These are phyloP conservation scores for Boletus rubescentipes DNA, from an alignment of 768 basidiomycete genomes.

Conservation along the genomic window DNA sequence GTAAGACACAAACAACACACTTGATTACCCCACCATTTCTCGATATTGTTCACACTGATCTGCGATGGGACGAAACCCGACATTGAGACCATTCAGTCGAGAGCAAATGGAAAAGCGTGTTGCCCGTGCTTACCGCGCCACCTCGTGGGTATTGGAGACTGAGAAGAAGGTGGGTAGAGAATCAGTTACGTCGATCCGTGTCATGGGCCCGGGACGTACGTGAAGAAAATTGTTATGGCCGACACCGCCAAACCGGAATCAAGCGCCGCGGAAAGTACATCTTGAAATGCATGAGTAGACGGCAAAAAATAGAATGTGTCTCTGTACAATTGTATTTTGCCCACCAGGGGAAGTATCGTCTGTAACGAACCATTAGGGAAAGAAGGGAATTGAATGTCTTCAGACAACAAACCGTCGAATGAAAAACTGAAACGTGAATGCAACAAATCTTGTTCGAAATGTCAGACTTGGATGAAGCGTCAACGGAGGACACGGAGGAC, in stretches of 20 bases:
- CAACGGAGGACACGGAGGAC: conserved; percentile 5
- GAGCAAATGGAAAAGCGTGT: too few species aligned
- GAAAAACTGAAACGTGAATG: conserved; percentile 80
- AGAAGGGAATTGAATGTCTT: too few species aligned
- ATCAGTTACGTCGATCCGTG: not conserved
- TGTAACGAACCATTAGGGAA: not conserved
- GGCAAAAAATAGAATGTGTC: not conserved
- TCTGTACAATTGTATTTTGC: conserved; percentile 72
- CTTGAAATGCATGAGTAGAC: conserved; percentile 30
- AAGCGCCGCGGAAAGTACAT: conserved; percentile 73
- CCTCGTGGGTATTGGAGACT: conserved; percentile 29
- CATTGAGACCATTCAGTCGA: not conserved
- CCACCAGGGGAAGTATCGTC: conserved; percentile 68
- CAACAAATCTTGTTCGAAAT: conserved; percentile 41
- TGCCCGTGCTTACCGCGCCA: conserved; percentile 19
- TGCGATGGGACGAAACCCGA: not conserved
- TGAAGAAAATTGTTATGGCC: conserved; percentile 66
- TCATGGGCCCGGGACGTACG: conserved; percentile 37
- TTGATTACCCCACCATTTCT: conserved; percentile 31
- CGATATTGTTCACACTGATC: conserved; percentile 21
- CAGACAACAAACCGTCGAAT: conserved; percentile 44
- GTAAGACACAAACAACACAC: conserved; percentile 3
- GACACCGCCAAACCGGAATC: conserved; percentile 75
- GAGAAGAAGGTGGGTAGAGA: too few species aligned
- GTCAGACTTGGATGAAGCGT: not conserved